Percentiles rank a stretch among this genome's conserved stretches.
Evolutionary conservation across 2,329 filamentous ascomycete species (phyloP).

Genomic region (Lasiodiplodia sp.): DNA sequence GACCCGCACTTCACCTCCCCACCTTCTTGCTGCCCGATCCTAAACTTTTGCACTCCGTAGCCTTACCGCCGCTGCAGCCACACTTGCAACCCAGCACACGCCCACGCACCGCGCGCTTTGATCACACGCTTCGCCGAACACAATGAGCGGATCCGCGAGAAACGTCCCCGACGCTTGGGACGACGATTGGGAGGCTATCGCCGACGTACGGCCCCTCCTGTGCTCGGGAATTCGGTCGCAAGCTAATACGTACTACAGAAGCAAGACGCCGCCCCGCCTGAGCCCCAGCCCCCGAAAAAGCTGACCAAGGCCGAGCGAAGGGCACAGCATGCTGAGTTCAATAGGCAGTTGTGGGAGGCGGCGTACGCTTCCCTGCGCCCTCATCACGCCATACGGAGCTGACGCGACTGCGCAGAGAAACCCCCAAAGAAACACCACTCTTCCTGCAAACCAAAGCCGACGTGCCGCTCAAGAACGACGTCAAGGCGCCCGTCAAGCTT

Average conservation of each 20-base stretch:
- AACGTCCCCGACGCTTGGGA: constrained; percentile 74
- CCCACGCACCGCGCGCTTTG: background rate
- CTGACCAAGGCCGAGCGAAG: constrained; percentile 78
- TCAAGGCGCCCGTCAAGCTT: constrained; percentile 84
- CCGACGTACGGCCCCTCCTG: constrained; percentile 63
- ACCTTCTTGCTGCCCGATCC: constrained; percentile 2
- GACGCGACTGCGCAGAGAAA: constrained; percentile 62
- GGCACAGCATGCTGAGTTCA: constrained; percentile 81
- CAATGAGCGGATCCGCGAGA: constrained; percentile 14
- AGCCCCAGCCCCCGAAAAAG: constrained; percentile 52
- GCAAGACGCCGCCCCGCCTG: constrained; percentile 47
- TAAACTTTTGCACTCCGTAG: background rate
- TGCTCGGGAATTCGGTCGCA: constrained; percentile 2
- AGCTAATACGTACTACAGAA: constrained; percentile 39
- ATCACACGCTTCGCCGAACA: background rate
- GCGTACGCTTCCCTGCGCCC: constrained; percentile 65
- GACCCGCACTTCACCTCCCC: constrained; percentile 23
- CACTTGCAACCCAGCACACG: background rate
- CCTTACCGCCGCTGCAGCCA: background rate
- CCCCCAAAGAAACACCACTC: constrained; percentile 71
- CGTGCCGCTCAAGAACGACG: constrained; percentile 71
- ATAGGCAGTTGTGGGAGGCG: constrained; percentile 86
- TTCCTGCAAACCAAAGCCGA: constrained; percentile 72
- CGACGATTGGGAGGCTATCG: constrained; percentile 84
- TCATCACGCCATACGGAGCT: constrained; percentile 33